Conservation (phyloP, 495 filamentous ascomycete genomes). For the Lentithecium fluviatile region DNA sequence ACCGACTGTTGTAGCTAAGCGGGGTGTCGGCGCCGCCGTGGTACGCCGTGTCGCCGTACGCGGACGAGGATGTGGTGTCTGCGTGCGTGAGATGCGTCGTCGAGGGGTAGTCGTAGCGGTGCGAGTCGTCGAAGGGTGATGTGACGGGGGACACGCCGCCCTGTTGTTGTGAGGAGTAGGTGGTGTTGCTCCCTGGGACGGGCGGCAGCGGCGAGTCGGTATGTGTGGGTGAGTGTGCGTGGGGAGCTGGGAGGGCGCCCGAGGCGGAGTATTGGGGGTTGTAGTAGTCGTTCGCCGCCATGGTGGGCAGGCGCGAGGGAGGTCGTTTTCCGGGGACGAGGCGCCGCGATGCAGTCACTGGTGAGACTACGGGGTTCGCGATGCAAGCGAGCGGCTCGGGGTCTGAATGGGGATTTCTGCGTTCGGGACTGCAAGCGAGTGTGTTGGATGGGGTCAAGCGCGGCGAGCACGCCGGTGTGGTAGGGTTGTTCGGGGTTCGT, state of each 20-base stretch:
- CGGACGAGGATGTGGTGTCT: neutral
- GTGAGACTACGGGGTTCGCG: too few relatives aligned
- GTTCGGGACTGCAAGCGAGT: too few relatives aligned
- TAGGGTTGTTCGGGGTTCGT: too few relatives aligned
- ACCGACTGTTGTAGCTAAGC: neutral
- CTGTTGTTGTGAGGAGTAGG: slow-evolving; percentile 20
- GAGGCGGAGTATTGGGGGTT: slow-evolving; percentile 41
- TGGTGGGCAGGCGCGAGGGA: slow-evolving; percentile 43
- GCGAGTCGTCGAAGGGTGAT: slow-evolving; percentile 54
- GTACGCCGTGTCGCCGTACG: slow-evolving; percentile 47
- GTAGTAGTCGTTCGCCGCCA: slow-evolving; percentile 86
- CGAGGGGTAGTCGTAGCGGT: slow-evolving; percentile 56
- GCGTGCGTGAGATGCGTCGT: slow-evolving; percentile 46
- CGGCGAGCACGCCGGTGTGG: too few relatives aligned
- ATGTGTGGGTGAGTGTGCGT: slow-evolving; percentile 11
- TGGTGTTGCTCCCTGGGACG: slow-evolving; percentile 38
- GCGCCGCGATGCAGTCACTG: neutral
- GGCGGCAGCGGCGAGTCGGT: slow-evolving; percentile 51
- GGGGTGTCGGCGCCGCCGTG: slow-evolving; percentile 44
- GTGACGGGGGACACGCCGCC: slow-evolving; percentile 25
- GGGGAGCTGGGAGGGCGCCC: slow-evolving; percentile 25
- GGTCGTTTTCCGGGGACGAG: neutral
- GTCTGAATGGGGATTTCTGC: too few relatives aligned
- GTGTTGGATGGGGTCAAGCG: too few relatives aligned
- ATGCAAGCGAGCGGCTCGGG: too few relatives aligned